These are phyloP conservation scores for Lathyrus tuberosus DNA, from an alignment of 306 rosid genomes.

Conservation along the genomic window DNA sequence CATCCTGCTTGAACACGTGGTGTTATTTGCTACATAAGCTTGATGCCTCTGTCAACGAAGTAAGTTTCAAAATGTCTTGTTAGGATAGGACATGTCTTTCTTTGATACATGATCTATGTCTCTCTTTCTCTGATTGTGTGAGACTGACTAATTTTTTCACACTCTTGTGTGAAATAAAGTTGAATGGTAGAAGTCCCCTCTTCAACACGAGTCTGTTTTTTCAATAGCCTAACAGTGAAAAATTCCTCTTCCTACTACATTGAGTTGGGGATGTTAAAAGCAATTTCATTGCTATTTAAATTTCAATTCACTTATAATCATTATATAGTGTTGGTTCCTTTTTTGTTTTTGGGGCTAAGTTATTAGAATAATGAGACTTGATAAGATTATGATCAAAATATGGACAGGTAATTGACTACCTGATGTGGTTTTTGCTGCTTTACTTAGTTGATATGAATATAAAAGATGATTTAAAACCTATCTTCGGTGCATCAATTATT, in stretches of 20 bases:
- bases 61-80: too few relatives aligned
- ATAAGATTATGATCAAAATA: conserved; percentile 22
- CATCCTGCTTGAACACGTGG: conserved; percentile 84
- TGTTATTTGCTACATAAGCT: conserved; percentile 74
- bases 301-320: not conserved
- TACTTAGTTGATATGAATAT: conserved; percentile 15
- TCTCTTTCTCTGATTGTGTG: too few relatives aligned
- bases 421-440: conserved; percentile 19
- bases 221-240: too few relatives aligned
- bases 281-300: conserved; percentile 21
- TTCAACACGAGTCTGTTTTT: too few relatives aligned
- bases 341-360: conserved; percentile 24
- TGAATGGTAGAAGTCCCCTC: too few relatives aligned
- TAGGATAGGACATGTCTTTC: too few relatives aligned
- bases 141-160: too few relatives aligned
- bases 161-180: too few relatives aligned
- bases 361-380: conserved; percentile 1
- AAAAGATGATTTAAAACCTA: not conserved
- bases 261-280: too few relatives aligned
- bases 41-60: conserved; percentile 59
- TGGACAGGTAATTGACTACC: conserved; percentile 6
- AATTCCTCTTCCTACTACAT: too few relatives aligned
- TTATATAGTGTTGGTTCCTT: conserved; percentile 13
- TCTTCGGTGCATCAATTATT: conserved; percentile 3
- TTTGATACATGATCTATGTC: too few relatives aligned